Evolutionary conservation across 768 basidiomycete species (phyloP).

Genomic region (Collybia sordida): DNA sequence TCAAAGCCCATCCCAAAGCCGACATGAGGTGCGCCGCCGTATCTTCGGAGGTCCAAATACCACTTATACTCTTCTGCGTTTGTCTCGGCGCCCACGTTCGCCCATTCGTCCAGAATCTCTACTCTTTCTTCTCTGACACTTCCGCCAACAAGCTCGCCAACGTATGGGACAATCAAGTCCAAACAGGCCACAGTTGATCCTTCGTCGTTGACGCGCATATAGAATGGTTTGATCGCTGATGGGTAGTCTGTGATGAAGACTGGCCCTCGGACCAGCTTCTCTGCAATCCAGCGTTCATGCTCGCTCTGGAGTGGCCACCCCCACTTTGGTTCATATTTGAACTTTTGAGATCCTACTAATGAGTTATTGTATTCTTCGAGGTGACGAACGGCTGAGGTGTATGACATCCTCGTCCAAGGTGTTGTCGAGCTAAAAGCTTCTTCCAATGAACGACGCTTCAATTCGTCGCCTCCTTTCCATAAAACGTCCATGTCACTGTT

Average conservation of each 20-base stretch:
- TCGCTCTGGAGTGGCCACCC: constrained; percentile 79
- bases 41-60: constrained; percentile 84
- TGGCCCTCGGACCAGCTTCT: constrained; percentile 64
- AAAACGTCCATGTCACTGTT: constrained; percentile 32
- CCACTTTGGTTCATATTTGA: constrained; percentile 62
- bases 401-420: constrained; percentile 75
- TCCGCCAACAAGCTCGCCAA: constrained; percentile 92
- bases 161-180: constrained; percentile 83
- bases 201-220: constrained; percentile 78
- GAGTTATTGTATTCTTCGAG: constrained; percentile 38
- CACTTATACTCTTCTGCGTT: constrained; percentile 47
- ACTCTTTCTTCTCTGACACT: constrained; percentile 82
- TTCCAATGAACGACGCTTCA: constrained; percentile 31
- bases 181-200: constrained; percentile 85
- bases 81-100: constrained; percentile 45
- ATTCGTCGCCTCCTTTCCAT: constrained; percentile 38
- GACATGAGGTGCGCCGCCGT: constrained; percentile 88
- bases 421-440: constrained; percentile 28
- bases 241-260: constrained; percentile 95
- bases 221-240: constrained; percentile 83
- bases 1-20: constrained; percentile 98
- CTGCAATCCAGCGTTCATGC: constrained; percentile 91
- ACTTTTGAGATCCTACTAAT: constrained; percentile 33
- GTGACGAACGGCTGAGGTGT: constrained; percentile 69
- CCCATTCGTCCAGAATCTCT: constrained; percentile 46